A percentile compares a stretch with the other conserved stretches of the same genome.
Evolutionary conservation across 2,329 filamentous ascomycete species (phyloP).

Genomic region (Didymella pomorum): DNA sequence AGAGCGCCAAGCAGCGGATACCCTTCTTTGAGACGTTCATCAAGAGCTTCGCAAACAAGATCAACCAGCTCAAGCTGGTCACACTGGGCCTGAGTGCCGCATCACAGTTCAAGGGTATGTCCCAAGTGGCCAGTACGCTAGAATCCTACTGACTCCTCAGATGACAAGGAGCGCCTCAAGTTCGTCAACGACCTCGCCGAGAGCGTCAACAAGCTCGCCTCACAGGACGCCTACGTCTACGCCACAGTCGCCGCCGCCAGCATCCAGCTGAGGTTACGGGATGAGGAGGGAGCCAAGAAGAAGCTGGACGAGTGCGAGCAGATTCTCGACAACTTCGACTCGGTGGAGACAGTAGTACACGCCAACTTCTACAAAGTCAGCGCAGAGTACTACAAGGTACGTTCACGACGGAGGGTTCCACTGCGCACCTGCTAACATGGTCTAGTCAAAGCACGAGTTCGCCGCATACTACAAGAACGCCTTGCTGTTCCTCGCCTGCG

Average conservation of each 20-base stretch:
- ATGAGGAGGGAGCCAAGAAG: conserved; percentile 82
- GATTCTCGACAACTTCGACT: conserved; percentile 90
- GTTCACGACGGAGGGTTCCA: neutral
- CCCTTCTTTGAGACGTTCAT: conserved; percentile 94
- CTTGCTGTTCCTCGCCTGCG: conserved; percentile 95
- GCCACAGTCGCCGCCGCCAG: conserved; percentile 89
- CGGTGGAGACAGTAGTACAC: conserved; percentile 93
- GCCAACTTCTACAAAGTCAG: conserved; percentile 96
- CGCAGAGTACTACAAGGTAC: conserved; percentile 87
- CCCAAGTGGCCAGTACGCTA: neutral
- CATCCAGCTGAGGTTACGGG: conserved; percentile 81
- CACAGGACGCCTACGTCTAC: conserved; percentile 95
- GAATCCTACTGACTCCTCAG: conserved; percentile 58
- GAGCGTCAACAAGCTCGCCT: conserved; percentile 90
- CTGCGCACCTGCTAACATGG: neutral
- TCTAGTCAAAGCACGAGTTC: conserved; percentile 82
- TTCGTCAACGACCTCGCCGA: conserved; percentile 85
- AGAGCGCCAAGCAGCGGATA: conserved; percentile 84
- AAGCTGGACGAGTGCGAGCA: conserved; percentile 87
- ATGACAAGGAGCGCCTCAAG: conserved; percentile 82
- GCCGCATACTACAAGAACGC: conserved; percentile 97
- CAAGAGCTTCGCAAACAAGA: conserved; percentile 95
- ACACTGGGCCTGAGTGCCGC: conserved; percentile 87
- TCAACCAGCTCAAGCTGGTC: conserved; percentile 98
- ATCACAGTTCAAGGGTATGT: conserved; percentile 77